Percentiles rank a stretch among this genome's conserved stretches.
Conservation (phyloP, 2,329 filamentous ascomycete species). For the Raffaelea albimanens region DNA sequence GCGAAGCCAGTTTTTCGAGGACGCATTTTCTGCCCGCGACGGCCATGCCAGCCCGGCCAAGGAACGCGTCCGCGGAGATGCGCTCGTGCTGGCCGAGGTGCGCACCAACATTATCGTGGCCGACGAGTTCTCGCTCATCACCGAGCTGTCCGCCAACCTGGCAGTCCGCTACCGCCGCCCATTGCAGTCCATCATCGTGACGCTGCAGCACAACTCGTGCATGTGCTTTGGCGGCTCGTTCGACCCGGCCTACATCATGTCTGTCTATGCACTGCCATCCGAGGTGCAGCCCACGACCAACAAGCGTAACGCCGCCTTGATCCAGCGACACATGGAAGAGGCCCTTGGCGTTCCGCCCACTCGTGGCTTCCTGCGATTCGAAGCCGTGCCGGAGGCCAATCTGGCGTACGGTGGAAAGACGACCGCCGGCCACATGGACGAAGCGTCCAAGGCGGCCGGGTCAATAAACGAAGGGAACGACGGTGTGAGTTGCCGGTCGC, state of each 20-base stretch:
- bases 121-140: constrained; percentile 67
- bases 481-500: no score
- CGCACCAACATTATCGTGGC: constrained; percentile 58
- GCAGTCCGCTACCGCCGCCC: constrained; percentile 68
- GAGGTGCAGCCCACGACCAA: constrained; percentile 67
- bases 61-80: constrained; percentile 41
- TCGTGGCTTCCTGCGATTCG: constrained; percentile 66
- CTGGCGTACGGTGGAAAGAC: constrained; percentile 64
- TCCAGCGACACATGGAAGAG: constrained; percentile 67
- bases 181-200: constrained; percentile 63
- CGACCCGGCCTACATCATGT: constrained; percentile 71
- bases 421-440: constrained; percentile 56
- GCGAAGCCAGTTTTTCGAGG: constrained; percentile 37
- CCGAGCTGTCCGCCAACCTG: constrained; percentile 62
- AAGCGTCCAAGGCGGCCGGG: constrained; percentile 32
- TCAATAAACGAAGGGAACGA: no score
- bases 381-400: constrained; percentile 60
- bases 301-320: constrained; percentile 67
- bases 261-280: constrained; percentile 58
- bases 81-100: constrained; percentile 53
- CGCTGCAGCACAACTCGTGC: constrained; percentile 64
- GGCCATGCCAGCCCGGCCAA: constrained; percentile 24
- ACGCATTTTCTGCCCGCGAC: constrained; percentile 26
- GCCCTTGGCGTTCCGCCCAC: constrained; percentile 55
- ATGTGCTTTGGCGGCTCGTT: constrained; percentile 67